These are phyloP conservation scores for Artemisia argyi DNA, from an alignment of 129 eudicot genomes.

Conservation along the genomic window DNA sequence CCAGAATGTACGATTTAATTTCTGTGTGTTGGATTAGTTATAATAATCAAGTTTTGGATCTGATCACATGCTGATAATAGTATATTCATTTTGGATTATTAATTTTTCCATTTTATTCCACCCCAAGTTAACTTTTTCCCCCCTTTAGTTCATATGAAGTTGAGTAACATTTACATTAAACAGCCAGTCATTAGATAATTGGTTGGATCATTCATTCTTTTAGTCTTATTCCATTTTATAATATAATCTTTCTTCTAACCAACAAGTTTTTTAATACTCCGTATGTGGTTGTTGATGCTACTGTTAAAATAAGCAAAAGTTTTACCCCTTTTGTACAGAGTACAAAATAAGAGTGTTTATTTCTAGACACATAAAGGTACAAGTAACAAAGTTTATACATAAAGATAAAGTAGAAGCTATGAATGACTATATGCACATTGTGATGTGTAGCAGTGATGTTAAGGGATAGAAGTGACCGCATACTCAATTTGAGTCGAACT, in stretches of 20 bases:
- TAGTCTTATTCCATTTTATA: slow-evolving; percentile 13
- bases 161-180: slow-evolving; percentile 31
- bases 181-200: slow-evolving; percentile 7
- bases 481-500: no score
- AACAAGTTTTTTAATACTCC: no score
- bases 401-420: no score
- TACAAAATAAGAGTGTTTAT: not conserved
- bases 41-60: slow-evolving; percentile 30
- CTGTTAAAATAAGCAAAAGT: no score
- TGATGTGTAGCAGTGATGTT: no score
- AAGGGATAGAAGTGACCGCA: no score
- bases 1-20: slow-evolving; percentile 30
- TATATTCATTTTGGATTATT: not conserved
- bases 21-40: slow-evolving; percentile 25
- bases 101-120: slow-evolving; percentile 12
- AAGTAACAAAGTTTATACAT: not conserved
- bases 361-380: not conserved
- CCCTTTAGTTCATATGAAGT: slow-evolving; percentile 25
- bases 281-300: not conserved
- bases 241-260: slow-evolving; percentile 12
- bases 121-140: slow-evolving; percentile 7
- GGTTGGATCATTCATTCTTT: slow-evolving; percentile 22
- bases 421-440: no score
- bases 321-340: not conserved
- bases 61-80: slow-evolving; percentile 33